Conservation (phyloP, 2,329 filamentous ascomycete species). For the Colletotrichum noveboracense region DNA sequence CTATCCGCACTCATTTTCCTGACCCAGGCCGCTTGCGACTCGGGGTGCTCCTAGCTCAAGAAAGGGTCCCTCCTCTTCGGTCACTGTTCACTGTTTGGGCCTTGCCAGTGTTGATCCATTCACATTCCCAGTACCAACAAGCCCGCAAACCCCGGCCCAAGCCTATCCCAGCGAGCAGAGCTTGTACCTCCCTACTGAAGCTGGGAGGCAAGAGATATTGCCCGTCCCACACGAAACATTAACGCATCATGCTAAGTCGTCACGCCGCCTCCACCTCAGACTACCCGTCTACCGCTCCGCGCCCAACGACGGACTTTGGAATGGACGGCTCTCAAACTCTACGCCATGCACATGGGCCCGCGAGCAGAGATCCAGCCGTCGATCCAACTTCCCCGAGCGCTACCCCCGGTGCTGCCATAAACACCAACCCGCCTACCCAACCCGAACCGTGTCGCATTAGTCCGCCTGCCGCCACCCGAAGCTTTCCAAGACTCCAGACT, state of each 20-base stretch:
- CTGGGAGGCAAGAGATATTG: conserved; percentile 13
- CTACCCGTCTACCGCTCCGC: conserved; percentile 26
- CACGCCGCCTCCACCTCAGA: conserved; percentile 27
- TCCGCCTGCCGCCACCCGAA: not conserved
- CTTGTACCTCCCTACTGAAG: not conserved
- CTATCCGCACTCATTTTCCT: not conserved
- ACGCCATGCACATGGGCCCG: conserved; percentile 12
- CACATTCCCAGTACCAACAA: not conserved
- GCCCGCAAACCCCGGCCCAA: not conserved
- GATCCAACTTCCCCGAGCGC: conserved; percentile 6
- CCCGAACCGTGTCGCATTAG: conserved; percentile 3
- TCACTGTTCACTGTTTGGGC: not conserved
- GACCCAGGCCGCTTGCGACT: not conserved
- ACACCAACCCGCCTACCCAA: conserved; percentile 18
- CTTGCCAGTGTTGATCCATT: not conserved
- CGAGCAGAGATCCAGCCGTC: conserved; percentile 4
- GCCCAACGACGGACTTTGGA: conserved; percentile 16
- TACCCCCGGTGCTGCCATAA: not conserved
- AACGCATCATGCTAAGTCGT: conserved; percentile 41
- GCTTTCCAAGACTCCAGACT: not conserved
- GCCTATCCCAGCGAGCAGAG: conserved; percentile 1
- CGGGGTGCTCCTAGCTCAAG: not conserved
- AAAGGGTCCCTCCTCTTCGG: not conserved
- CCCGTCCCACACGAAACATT: conserved; percentile 37
- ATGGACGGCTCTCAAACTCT: conserved; percentile 17